phyloP scores from a whole-genome alignment of 2,329 filamentous ascomycete genomes.

The Monosporascus sp. region DNA sequence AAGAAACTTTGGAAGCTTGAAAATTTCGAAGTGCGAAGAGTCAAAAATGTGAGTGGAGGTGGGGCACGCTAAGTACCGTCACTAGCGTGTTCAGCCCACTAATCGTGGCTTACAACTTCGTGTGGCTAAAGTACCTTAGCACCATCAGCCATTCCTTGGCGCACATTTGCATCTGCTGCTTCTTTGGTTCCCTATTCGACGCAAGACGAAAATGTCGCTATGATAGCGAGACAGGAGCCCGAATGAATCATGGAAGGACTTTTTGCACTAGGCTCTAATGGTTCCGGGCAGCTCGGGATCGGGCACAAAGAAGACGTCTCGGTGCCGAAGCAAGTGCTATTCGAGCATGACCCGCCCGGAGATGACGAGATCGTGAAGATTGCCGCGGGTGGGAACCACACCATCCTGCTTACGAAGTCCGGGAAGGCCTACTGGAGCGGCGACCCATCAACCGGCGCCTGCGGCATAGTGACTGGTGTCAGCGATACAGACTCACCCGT shows the following conservation, averaged over 20 bases:
- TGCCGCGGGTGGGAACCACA: constrained; percentile 79
- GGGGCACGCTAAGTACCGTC: background rate
- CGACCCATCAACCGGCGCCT: constrained; percentile 49
- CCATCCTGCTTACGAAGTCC: constrained; percentile 59
- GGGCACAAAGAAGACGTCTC: constrained; percentile 68
- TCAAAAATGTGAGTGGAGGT: background rate
- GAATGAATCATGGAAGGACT: constrained; percentile 41
- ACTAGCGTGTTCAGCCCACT: background rate
- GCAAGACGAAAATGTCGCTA: background rate
- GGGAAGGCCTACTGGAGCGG: constrained; percentile 63
- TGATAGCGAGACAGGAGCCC: background rate
- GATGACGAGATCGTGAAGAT: constrained; percentile 33
- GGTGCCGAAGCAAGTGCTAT: constrained; percentile 57
- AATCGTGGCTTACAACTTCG: too few species aligned
- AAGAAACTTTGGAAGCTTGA: background rate
- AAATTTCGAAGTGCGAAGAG: background rate
- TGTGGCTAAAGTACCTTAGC: background rate
- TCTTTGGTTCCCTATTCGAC: too few species aligned
- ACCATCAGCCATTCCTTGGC: background rate
- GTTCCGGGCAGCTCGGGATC: constrained; percentile 67
- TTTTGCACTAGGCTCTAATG: constrained; percentile 71
- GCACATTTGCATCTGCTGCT: too few species aligned
- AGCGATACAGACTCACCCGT: constrained; percentile 23
- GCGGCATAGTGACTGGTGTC: constrained; percentile 35
- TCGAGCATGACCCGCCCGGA: constrained; percentile 36